Percentiles rank a stretch among this genome's conserved stretches.
phyloP scores from a whole-genome alignment of 768 basidiomycete genomes.

The Termitomyces sp. region DNA sequence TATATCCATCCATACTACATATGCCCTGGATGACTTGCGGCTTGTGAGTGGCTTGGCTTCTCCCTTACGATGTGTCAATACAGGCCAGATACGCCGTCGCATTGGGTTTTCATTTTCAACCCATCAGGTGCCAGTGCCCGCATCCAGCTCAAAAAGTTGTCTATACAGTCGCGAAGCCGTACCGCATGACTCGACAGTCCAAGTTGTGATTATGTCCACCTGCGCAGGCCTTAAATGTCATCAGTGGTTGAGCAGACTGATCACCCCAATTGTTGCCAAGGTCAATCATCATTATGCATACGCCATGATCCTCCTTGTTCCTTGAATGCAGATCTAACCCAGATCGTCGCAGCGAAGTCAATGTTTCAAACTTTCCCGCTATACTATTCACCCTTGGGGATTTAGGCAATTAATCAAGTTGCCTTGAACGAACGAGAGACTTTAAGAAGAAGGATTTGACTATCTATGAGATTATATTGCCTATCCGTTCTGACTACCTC shows the following conservation, averaged over 20 bases:
- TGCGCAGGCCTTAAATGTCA: neutral
- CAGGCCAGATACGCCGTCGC: neutral
- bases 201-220: neutral
- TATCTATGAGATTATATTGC: neutral
- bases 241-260: neutral
- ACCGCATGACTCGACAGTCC: neutral
- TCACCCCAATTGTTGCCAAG: neutral
- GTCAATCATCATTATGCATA: neutral
- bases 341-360: conserved; percentile 13
- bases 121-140: neutral
- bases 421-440: conserved; percentile 14
- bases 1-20: neutral
- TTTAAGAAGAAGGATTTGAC: conserved; percentile 11
- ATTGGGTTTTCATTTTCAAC: neutral
- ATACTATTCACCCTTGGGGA: conserved; percentile 10
- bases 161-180: neutral
- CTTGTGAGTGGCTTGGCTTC: conserved; percentile 9
- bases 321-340: conserved; percentile 8
- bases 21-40: conserved; percentile 4
- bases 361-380: conserved; percentile 10
- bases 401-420: conserved; percentile 15
- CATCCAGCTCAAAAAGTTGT: neutral
- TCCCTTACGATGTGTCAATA: conserved; percentile 12
- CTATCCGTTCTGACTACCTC: neutral
- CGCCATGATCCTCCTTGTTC: conserved; percentile 1